phyloP scores from a whole-genome alignment of 495 filamentous ascomycete species.

The Lasiosphaeris hirsuta region DNA sequence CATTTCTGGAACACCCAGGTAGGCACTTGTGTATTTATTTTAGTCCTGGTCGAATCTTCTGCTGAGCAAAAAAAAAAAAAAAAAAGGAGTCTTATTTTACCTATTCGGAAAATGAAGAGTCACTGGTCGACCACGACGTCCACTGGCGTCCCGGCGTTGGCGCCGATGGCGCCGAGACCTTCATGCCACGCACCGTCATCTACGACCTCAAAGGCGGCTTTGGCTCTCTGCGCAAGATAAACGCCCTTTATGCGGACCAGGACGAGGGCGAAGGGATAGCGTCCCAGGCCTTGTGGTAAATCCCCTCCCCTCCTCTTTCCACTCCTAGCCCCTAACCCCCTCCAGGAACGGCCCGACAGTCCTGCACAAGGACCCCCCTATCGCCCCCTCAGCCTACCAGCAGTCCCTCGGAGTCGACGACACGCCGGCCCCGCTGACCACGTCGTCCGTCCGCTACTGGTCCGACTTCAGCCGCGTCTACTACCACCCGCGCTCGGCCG shows the following conservation, averaged over 20 bases:
- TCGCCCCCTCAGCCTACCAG: slow-evolving; percentile 72
- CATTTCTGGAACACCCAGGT: slow-evolving; percentile 97
- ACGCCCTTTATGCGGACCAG: slow-evolving; percentile 75
- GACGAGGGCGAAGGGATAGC: slow-evolving; percentile 44
- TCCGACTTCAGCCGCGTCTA: slow-evolving; percentile 89
- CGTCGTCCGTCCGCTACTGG: slow-evolving; percentile 82
- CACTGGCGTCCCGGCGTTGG: slow-evolving; percentile 88
- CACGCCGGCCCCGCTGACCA: slow-evolving; percentile 57
- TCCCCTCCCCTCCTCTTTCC: slow-evolving; percentile 6
- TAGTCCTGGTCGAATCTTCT: neutral
- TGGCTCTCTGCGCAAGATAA: slow-evolving; percentile 80
- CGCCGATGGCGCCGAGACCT: slow-evolving; percentile 81
- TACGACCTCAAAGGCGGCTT: slow-evolving; percentile 95
- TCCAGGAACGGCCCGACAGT: slow-evolving; percentile 67
- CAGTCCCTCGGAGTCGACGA: slow-evolving; percentile 68
- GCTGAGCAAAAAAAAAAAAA: slow-evolving; percentile 31
- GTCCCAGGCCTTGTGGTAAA: slow-evolving; percentile 59
- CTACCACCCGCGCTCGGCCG: slow-evolving; percentile 85
- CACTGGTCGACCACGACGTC: slow-evolving; percentile 83
- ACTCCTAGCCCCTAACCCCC: slow-evolving; percentile 5
- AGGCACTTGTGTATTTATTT: slow-evolving; percentile 8
- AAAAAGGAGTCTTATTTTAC: slow-evolving; percentile 96
- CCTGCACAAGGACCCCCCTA: slow-evolving; percentile 61
- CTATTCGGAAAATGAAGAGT: slow-evolving; percentile 61
- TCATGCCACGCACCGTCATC: slow-evolving; percentile 82